A percentile compares a stretch with the other conserved stretches of the same genome.
These are phyloP conservation scores for Bretziella fagacearum DNA, from an alignment of 2,329 filamentous ascomycete genomes.

Conservation along the genomic window DNA sequence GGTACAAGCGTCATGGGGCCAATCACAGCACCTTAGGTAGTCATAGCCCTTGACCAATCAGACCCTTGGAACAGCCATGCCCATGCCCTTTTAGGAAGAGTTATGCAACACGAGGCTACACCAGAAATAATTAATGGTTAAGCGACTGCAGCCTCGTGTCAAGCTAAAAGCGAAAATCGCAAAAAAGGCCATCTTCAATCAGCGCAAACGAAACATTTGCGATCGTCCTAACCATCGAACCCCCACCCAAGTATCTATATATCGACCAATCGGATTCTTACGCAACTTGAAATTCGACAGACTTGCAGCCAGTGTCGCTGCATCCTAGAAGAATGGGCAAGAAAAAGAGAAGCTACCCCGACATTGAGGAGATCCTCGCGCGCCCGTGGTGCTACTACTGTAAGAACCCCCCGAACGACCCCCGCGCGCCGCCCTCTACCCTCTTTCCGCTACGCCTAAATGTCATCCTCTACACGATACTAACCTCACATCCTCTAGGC, in stretches of 20 bases:
- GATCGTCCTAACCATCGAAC: background rate
- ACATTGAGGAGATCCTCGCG: constrained; percentile 71
- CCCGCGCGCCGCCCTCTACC: no score
- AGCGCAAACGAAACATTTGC: background rate
- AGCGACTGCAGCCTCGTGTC: background rate
- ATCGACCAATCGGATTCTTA: no score
- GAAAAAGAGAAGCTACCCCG: constrained; percentile 73
- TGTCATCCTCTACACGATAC: no score
- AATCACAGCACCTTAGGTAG: no score
- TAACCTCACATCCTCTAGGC: constrained; percentile 27
- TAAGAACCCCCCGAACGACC: constrained; percentile 22
- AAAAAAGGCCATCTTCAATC: no score
- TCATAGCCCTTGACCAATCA: background rate
- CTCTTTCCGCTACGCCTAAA: no score
- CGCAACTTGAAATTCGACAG: no score
- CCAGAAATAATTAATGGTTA: background rate
- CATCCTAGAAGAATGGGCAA: constrained; percentile 52
- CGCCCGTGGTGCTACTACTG: constrained; percentile 99
- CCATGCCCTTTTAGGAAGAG: background rate
- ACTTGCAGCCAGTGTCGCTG: background rate
- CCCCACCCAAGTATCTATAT: background rate
- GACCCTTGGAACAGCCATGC: background rate
- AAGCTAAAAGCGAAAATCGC: no score
- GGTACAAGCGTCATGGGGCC: no score
- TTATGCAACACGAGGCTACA: background rate